Conservation (phyloP, 2,329 filamentous ascomycete species). For the Fusarium sacchari region DNA sequence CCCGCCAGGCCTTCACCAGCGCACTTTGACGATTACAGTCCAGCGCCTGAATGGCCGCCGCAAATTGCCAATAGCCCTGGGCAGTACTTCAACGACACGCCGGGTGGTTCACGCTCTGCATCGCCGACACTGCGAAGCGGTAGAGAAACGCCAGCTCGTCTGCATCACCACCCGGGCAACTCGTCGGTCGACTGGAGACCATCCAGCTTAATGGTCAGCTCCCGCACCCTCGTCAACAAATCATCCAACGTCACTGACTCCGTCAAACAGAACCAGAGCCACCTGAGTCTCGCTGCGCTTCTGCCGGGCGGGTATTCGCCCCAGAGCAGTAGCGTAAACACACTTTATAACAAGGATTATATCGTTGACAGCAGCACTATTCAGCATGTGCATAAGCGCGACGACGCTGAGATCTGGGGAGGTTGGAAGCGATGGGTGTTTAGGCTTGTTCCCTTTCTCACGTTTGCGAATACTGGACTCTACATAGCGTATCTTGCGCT, state of each 20-base stretch:
- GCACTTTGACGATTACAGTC: conserved; percentile 39
- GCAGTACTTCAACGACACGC: conserved; percentile 41
- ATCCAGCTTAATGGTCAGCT: conserved; percentile 43
- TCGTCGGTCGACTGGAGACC: conserved; percentile 46
- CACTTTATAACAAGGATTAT: conserved; percentile 47
- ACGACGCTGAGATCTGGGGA: conserved; percentile 56
- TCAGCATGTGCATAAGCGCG: conserved; percentile 54
- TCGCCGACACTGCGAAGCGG: conserved; percentile 43
- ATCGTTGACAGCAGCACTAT: conserved; percentile 47
- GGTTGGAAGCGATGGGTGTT: conserved; percentile 56
- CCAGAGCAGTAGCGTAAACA: conserved; percentile 40
- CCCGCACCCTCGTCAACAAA: conserved; percentile 24
- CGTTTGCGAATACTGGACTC: conserved; percentile 53
- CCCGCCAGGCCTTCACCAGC: conserved; percentile 30
- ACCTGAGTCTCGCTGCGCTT: conserved; percentile 54
- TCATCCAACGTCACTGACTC: conserved; percentile 35
- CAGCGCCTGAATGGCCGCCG: conserved; percentile 42
- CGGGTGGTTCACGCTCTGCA: conserved; percentile 40
- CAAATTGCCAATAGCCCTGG: conserved; percentile 32
- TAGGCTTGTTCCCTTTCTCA: conserved; percentile 51
- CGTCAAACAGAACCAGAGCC: conserved; percentile 53
- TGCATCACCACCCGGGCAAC: conserved; percentile 29
- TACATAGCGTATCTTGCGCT: conserved; percentile 61
- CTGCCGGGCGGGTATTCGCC: conserved; percentile 43
- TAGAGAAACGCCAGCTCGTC: conserved; percentile 35